Conservation (phyloP, 2,329 filamentous ascomycete genomes). For the Alternaria infectoria region DNA sequence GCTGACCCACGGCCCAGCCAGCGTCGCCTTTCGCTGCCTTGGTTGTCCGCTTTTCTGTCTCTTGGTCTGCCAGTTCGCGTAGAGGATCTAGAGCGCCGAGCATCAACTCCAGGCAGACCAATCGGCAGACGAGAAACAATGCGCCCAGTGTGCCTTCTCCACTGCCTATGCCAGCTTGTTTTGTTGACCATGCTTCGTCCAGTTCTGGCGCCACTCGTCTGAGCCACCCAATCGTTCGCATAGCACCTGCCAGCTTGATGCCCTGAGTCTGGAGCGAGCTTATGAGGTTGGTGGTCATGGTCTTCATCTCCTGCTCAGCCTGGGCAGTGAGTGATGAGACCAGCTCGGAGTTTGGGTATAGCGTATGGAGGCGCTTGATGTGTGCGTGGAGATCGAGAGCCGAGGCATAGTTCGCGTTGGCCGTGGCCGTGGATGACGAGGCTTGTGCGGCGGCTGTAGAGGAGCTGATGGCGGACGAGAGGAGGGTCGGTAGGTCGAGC, state of each 20-base stretch:
- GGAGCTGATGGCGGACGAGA: slow-evolving; percentile 77
- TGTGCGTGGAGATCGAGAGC: slow-evolving; percentile 93
- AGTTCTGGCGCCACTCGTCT: slow-evolving; percentile 85
- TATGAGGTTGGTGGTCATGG: slow-evolving; percentile 86
- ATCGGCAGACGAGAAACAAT: slow-evolving; percentile 84
- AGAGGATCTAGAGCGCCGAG: slow-evolving; percentile 85
- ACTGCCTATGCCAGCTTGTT: slow-evolving; percentile 40
- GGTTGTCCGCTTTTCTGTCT: slow-evolving; percentile 60
- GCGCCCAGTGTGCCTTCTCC: slow-evolving; percentile 75
- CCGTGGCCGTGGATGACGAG: slow-evolving; percentile 32
- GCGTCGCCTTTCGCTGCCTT: slow-evolving; percentile 49
- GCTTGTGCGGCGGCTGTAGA: slow-evolving; percentile 59
- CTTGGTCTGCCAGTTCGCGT: slow-evolving; percentile 87
- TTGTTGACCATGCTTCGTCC: slow-evolving; percentile 53
- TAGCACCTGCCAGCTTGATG: slow-evolving; percentile 86
- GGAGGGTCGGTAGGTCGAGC: slow-evolving; percentile 83
- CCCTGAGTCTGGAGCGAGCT: slow-evolving; percentile 75
- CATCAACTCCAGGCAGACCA: slow-evolving; percentile 79
- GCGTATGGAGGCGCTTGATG: slow-evolving; percentile 80
- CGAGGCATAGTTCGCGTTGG: slow-evolving; percentile 78
- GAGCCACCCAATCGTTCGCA: slow-evolving; percentile 91
- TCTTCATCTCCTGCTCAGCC: slow-evolving; percentile 85
- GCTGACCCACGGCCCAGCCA: slow-evolving; percentile 75
- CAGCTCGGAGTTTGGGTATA: slow-evolving; percentile 81
- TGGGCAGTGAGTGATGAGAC: slow-evolving; percentile 75